Percentiles rank a stretch among this genome's conserved stretches.
Conservation (phyloP, 768 basidiomycete genomes). For the Kwoniella botswanensis region DNA sequence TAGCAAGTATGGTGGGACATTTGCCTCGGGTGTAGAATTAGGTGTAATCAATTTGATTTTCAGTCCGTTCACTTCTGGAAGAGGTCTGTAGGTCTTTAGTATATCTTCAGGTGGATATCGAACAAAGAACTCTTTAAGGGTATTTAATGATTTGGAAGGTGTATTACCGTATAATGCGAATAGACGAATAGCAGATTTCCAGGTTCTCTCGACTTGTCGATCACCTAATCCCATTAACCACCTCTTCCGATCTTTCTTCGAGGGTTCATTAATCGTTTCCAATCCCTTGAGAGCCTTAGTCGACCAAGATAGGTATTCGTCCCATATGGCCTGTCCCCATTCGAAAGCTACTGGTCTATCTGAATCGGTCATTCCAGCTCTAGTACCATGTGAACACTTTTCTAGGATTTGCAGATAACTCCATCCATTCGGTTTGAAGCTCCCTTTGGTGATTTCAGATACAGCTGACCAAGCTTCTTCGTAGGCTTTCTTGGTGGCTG, state of each 20-base stretch:
- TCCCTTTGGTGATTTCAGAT: background rate
- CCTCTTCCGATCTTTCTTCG: background rate
- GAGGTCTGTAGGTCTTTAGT: slow-evolving; percentile 53
- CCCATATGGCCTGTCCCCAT: slow-evolving; percentile 72
- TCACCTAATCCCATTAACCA: slow-evolving; percentile 36
- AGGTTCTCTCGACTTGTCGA: slow-evolving; percentile 68
- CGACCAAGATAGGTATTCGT: slow-evolving; percentile 62
- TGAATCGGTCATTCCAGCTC: slow-evolving; percentile 62
- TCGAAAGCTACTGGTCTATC: slow-evolving; percentile 58
- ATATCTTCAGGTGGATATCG: slow-evolving; percentile 70
- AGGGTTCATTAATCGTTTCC: background rate
- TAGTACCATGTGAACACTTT: slow-evolving; percentile 63
- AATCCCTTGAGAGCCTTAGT: background rate
- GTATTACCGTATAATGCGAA: slow-evolving; percentile 61
- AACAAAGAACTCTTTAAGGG: slow-evolving; percentile 67
- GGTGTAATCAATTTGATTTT: slow-evolving; percentile 68
- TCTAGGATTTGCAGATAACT: slow-evolving; percentile 73
- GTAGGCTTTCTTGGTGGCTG: slow-evolving; percentile 64
- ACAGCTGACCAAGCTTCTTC: slow-evolving; percentile 42
- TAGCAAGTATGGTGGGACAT: slow-evolving; percentile 76
- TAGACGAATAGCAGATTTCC: slow-evolving; percentile 71
- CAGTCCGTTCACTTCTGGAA: slow-evolving; percentile 60
- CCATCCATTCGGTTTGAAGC: slow-evolving; percentile 60
- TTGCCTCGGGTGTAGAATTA: slow-evolving; percentile 71
- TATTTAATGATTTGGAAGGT: slow-evolving; percentile 63